These are phyloP conservation scores for Ophiosphaerella herpotricha DNA, from an alignment of 2,329 filamentous ascomycete species.

Conservation along the genomic window DNA sequence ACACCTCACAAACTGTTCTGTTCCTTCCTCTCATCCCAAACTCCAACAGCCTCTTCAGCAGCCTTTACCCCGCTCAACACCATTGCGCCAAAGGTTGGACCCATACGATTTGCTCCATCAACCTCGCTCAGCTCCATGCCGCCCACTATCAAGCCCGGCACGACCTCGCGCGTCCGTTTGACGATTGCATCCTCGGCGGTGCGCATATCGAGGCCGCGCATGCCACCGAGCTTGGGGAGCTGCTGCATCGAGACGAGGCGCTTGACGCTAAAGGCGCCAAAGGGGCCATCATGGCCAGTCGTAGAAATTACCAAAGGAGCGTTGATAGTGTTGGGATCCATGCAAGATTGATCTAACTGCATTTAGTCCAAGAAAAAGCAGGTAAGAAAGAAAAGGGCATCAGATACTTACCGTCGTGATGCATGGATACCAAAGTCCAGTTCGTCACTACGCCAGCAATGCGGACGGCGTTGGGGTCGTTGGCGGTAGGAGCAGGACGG, in stretches of 20 bases:
- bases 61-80: constrained; percentile 85
- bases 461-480: constrained; percentile 61
- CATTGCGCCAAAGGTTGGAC: constrained; percentile 89
- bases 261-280: constrained; percentile 90
- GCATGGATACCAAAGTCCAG: constrained; percentile 87
- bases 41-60: constrained; percentile 79
- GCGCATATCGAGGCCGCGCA: constrained; percentile 94
- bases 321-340: constrained; percentile 98
- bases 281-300: constrained; percentile 88
- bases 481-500: constrained; percentile 56
- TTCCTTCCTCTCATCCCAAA: constrained; percentile 77
- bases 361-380: constrained; percentile 6
- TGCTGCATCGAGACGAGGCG: constrained; percentile 86
- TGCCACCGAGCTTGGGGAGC: constrained; percentile 82
- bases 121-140: constrained; percentile 94
- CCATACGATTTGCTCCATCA: constrained; percentile 91
- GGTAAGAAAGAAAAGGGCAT: background rate
- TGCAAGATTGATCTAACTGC: constrained; percentile 82
- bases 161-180: constrained; percentile 85
- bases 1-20: constrained; percentile 65
- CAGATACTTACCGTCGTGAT: constrained; percentile 25
- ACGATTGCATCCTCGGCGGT: constrained; percentile 90
- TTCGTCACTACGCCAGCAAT: constrained; percentile 92
- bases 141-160: constrained; percentile 87
- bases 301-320: constrained; percentile 86